Base-by-base conservation (phyloP, 495 filamentous ascomycete species). In the Pyrenula aspistea region DNA sequence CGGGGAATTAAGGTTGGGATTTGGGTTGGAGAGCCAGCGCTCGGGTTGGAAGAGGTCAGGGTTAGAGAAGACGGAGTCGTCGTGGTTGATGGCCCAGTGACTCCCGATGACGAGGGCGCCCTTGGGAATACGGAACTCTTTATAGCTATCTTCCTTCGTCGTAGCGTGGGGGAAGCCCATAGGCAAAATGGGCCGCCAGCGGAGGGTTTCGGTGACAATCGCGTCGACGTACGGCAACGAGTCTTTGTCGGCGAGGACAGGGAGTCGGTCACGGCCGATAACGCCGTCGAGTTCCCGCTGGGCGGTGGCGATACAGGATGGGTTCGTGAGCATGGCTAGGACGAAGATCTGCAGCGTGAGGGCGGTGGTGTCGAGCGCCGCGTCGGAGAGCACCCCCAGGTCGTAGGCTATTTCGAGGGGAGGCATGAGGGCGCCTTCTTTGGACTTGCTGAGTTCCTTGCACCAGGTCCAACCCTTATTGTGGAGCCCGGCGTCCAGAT, bases 111-210 rank as follows among this genome's bases (percentile, higher is more conserved):
- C 60, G 2, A 66, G 65, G 2, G 79, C 65, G 22, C 70, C 67
- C 57, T 74, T 75, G 10, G 81, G 79, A 51, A 83, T 79, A 3
- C 69, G 64, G 60, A 73, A 79, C 11, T 77, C 80, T 1, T 72
- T 58, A 49, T 73, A 77, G 11, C 70, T 65, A 59, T 84, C 79
- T 53, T 83, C 82, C n/a, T 75, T 65, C 3, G 71, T 66, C 1
- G 74, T 69, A 2, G 68, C 68, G 60, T 88, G 84, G 0, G 84
- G 79, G 22, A 86, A 65, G 1, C 65, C 68, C 56, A 73, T 67
- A 0, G 80, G 72, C 0, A 56, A 58, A 12, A 76, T 66, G 0
- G 70, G 68, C 49, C 72, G 68, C 76, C 77, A 80, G 15, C 76
- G 65, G 1, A 73, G 61, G 1, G 61, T 62, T 51, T 79, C 75